Evolutionary conservation across 305 asterid genomes (phyloP).

Genomic region (Solanum aculeatissimum): DNA sequence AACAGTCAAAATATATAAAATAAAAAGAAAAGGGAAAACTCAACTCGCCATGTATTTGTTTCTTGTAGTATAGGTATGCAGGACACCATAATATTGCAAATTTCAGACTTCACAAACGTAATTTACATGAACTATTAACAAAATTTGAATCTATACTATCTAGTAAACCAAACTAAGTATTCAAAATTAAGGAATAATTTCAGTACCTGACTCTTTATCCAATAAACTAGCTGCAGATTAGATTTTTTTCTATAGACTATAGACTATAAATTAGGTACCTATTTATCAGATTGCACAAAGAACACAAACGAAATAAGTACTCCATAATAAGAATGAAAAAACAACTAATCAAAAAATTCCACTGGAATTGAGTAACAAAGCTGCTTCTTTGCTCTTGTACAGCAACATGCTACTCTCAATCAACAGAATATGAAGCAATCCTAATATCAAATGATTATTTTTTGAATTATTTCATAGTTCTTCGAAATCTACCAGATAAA

Average conservation of each 20-base stretch:
- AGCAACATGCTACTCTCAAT: not conserved
- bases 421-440: not conserved
- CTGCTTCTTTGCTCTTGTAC: not conserved
- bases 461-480: not conserved
- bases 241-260: not conserved
- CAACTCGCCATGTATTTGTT: not conserved
- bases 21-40: not conserved
- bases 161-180: not conserved
- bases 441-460: not conserved
- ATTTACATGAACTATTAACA: not conserved
- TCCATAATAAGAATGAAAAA: not conserved
- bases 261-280: not conserved
- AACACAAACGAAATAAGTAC: not conserved
- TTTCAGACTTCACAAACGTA: not conserved
- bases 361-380: not conserved
- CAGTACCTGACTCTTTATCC: not conserved
- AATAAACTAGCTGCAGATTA: not conserved
- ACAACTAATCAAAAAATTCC: not conserved
- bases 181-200: not conserved
- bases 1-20: not conserved
- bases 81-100: not conserved
- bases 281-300: not conserved
- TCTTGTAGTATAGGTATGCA: not conserved
- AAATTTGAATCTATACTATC: not conserved
- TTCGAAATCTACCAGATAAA: not conserved